Evolutionary conservation across 148 eudicot genomes (phyloP), one percentile per base, ranked within the genome.

Genomic region (Spergularia bocconei): DNA sequence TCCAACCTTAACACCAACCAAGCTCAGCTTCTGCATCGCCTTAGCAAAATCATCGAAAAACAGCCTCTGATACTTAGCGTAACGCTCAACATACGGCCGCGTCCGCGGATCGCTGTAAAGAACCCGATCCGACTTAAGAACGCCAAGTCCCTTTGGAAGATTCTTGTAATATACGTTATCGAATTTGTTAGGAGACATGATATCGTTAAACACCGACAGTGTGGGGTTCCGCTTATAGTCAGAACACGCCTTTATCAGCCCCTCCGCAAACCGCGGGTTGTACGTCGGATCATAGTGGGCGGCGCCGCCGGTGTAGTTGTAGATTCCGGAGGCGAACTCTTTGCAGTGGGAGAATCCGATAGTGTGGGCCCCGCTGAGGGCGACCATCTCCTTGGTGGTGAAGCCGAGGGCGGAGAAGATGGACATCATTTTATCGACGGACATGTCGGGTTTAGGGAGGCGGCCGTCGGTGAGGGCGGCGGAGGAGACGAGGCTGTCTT

Each of bases 11-110:
- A 93, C 87, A 1, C 93, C 92, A 54, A 83, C 51, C 1, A 86
- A 73, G 29, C 93, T 82, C 70, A 93, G 82, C 79, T 91, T 93
- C 90, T 86, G 84, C 93, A 91, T 93, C 2, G 97, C 98, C 12
- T 75, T 73, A 0, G 80, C 83, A 63, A 93, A 91, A 19, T 88
- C 92, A 56, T 53, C 38, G 52, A 88, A 91, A 67, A 93, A 93
- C 15, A 77, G 84, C 12, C 69, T 72, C 83, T 93, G 83, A 70
- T 89, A 69, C 4, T 15, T 55, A 0, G 88, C 87, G 51, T 89
- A 93, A 23, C 77, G 23, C 41, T 86, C 82, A 20, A 89, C 97
- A 50, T 75, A 82, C 25, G 62, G 77, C 59, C 71, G 75, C 8
- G 97, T 85, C 39, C 83, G 74, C 8, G 67, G 51, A 47, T 82